These are phyloP conservation scores for Adansonia digitata DNA, from an alignment of 345 rosid species.

Conservation along the genomic window DNA sequence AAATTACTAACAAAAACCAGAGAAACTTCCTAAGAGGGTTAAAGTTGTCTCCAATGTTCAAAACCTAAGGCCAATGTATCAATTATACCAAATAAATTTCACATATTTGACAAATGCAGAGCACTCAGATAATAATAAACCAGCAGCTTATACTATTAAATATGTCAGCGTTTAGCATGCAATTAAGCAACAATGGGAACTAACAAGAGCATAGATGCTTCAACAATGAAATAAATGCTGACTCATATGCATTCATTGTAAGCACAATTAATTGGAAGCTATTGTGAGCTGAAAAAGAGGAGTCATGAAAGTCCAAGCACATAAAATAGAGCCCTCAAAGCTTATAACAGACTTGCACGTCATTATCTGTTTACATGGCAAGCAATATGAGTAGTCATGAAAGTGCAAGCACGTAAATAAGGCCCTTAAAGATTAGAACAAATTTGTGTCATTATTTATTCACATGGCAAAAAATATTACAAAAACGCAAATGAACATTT, in stretches of 20 bases:
- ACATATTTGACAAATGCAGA: background rate
- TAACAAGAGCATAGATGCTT: background rate
- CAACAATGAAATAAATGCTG: background rate
- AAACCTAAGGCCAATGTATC: too few relatives aligned
- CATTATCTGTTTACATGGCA: background rate
- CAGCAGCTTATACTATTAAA: background rate
- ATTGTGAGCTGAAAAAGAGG: background rate
- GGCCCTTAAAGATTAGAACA: background rate
- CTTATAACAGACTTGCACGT: background rate
- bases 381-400: too few relatives aligned
- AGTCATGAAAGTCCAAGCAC: background rate
- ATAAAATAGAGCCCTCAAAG: background rate
- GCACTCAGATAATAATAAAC: background rate
- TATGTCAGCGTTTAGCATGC: background rate
- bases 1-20: background rate
- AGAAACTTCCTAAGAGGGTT: background rate
- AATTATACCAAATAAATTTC: too few relatives aligned
- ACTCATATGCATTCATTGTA: background rate
- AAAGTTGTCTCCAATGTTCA: too few relatives aligned
- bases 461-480: background rate
- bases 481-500: slow-evolving; percentile 13
- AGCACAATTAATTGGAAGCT: background rate
- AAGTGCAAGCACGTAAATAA: too few relatives aligned
- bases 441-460: background rate
- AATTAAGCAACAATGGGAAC: background rate